Evolutionary conservation across 371 early-diverging fungal species (phyloP).

Genomic region (Batrachochytrium dendrobatidis): DNA sequence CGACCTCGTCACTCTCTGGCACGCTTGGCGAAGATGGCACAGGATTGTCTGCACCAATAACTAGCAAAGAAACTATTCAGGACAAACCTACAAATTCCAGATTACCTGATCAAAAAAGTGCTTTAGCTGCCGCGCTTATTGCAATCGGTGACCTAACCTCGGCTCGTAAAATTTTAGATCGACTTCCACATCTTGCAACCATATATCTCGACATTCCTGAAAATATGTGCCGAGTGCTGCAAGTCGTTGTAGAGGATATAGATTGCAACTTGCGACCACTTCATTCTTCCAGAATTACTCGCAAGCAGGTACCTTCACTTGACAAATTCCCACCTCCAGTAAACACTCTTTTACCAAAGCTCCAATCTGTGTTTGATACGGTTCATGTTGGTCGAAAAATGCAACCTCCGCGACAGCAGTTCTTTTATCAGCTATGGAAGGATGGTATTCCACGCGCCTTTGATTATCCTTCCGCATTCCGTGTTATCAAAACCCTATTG

Average conservation of each 20-base stretch:
- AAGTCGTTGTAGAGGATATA: conserved; percentile 47
- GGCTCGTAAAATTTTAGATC: conserved; percentile 45
- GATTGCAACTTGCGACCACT: conserved; percentile 37
- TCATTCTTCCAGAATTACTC: not conserved
- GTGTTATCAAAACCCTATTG: conserved; percentile 27
- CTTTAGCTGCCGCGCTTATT: conserved; percentile 52
- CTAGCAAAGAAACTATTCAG: too few relatives aligned
- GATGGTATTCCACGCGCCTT: conserved; percentile 36
- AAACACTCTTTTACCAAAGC: conserved; percentile 13
- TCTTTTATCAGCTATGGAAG: conserved; percentile 57
- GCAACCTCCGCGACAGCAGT: conserved; percentile 23
- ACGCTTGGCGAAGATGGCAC: conserved; percentile 34
- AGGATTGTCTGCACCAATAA: conserved; percentile 3
- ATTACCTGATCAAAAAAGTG: conserved; percentile 52
- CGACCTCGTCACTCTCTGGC: conserved; percentile 24
- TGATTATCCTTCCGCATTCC: conserved; percentile 34
- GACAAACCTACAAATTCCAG: not conserved
- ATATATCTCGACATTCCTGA: conserved; percentile 55
- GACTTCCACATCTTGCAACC: conserved; percentile 51
- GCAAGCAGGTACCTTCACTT: not conserved
- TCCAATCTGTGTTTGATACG: conserved; percentile 8
- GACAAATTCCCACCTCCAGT: conserved; percentile 8
- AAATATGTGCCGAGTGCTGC: conserved; percentile 53
- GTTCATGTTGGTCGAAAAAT: conserved; percentile 13
- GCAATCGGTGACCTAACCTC: conserved; percentile 58